Conservation (phyloP, 495 filamentous ascomycete species). For the Usnea hakonensis region DNA sequence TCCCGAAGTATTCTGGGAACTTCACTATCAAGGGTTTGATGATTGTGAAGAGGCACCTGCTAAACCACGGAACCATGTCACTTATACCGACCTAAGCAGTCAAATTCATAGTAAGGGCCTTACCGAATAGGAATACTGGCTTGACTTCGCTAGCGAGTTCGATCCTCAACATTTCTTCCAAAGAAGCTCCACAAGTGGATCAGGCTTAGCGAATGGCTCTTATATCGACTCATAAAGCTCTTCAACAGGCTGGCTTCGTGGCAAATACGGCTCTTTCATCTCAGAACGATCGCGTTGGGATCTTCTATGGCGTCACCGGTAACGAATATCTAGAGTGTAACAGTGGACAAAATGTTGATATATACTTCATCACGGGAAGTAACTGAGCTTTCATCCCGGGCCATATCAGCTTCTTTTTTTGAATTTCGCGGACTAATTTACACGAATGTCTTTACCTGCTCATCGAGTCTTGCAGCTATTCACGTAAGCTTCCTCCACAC, state of each 20-base stretch:
- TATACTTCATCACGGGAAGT: conserved; percentile 36
- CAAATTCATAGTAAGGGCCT: conserved; percentile 67
- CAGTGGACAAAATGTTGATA: conserved; percentile 32
- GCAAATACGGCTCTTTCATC: conserved; percentile 30
- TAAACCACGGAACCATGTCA: conserved; percentile 67
- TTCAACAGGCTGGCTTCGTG: conserved; percentile 34
- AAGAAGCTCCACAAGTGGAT: conserved; percentile 36
- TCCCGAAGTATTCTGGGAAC: conserved; percentile 62
- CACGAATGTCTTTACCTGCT: conserved; percentile 34
- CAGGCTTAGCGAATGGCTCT: conserved; percentile 34
- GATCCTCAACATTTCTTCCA: conserved; percentile 37
- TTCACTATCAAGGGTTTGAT: conserved; percentile 58
- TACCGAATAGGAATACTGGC: conserved; percentile 59
- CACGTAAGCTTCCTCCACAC: conserved; percentile 10
- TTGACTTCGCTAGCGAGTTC: conserved; percentile 34
- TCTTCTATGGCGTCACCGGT: conserved; percentile 32
- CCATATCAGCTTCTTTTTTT: conserved; percentile 30
- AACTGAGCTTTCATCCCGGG: conserved; percentile 35
- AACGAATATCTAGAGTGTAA: conserved; percentile 35
- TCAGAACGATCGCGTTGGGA: conserved; percentile 30
- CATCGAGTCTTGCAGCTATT: conserved; percentile 31
- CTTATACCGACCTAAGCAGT: conserved; percentile 68
- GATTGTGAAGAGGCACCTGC: conserved; percentile 47
- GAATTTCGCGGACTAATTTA: conserved; percentile 25
- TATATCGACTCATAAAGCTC: conserved; percentile 32